Base-by-base conservation (phyloP, 164 flowering plant species). In the Malania oleifera region DNA sequence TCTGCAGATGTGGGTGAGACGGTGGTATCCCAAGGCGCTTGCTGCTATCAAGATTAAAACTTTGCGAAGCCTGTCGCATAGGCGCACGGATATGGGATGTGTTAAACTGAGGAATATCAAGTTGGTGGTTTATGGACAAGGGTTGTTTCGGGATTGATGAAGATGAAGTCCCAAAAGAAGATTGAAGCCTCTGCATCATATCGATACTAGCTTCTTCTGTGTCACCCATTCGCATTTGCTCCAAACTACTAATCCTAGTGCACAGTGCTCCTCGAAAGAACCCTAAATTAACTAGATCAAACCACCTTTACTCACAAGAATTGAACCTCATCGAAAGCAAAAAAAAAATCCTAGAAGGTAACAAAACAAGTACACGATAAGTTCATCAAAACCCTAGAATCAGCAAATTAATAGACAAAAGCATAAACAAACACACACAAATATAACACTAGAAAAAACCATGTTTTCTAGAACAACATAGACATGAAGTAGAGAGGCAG, bases 11-110 rank as follows among this genome's bases (percentile, higher is more conserved):
- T 5, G 96, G 95, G 69, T 84, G 77, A 24, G 89, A 85, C 0
- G 98, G 98, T 15, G 98, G 97, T 19, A 90, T 84, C 10, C 95
- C 96, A 20, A 71, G 63, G 41, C 87, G 71, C 70, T 81, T 88
- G 53, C 57, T 69, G 60, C 63, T 68, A 14, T 83, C 95, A 1
- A 52, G 60, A 41, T 46, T 35, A 26, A 68, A 68, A 56, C 35
- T 80, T 12, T 71, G 85, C 1, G 79, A 54, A 43, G 74, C 76
- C 24, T 78, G 82, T 13, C 84, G 65, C 51, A 79, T 62, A 18
- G 82, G 80, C 11, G 77, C 60, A 25, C 83, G 77, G 45, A 66
- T 60, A 64, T 75, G 87, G 5, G 80, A 67, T 6, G 69, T 66
- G 67, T 58, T 78, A 19, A 80, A 67, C 25, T 89, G 91, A 13